phyloP scores from a whole-genome alignment of 2,329 filamentous ascomycete genomes.

The Hypoxylon sp. region DNA sequence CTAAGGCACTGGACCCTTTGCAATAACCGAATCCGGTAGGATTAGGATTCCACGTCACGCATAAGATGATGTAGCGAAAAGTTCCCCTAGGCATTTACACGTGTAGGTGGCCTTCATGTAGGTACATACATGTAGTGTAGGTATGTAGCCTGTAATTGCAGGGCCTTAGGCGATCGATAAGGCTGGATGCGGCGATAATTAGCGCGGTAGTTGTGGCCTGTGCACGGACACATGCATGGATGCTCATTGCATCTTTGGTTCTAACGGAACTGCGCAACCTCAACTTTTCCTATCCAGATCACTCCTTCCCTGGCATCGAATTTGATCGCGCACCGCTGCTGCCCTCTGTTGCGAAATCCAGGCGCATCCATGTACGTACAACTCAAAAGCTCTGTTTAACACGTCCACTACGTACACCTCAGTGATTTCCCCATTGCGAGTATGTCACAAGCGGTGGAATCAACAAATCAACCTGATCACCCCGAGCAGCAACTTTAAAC shows the following conservation, averaged over 20 bases:
- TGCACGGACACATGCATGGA: no score
- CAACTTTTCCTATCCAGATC: constrained; percentile 39
- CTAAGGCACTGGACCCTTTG: no score
- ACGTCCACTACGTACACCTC: not conserved
- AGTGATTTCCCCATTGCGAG: not conserved
- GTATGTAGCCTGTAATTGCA: constrained; percentile 11
- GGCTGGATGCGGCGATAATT: constrained; percentile 41
- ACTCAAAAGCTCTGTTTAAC: not conserved
- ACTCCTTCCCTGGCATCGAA: constrained; percentile 30
- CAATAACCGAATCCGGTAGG: not conserved
- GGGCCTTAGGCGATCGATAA: constrained; percentile 22
- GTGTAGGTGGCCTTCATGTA: not conserved
- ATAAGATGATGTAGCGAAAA: not conserved
- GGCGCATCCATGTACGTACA: constrained; percentile 32
- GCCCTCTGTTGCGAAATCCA: constrained; percentile 10
- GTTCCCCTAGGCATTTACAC: not conserved
- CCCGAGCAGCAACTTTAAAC: constrained; percentile 9
- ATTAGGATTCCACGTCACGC: not conserved
- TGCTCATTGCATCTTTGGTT: constrained; percentile 22
- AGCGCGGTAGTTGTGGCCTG: constrained; percentile 18
- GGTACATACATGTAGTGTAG: constrained; percentile 7
- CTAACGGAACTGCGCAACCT: constrained; percentile 30
- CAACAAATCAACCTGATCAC: constrained; percentile 11
- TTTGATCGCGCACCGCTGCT: constrained; percentile 26
- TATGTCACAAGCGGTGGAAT: constrained; percentile 6